phyloP scores from a whole-genome alignment of 2,329 filamentous ascomycete genomes.

The Purpureocillium takamizusanense region DNA sequence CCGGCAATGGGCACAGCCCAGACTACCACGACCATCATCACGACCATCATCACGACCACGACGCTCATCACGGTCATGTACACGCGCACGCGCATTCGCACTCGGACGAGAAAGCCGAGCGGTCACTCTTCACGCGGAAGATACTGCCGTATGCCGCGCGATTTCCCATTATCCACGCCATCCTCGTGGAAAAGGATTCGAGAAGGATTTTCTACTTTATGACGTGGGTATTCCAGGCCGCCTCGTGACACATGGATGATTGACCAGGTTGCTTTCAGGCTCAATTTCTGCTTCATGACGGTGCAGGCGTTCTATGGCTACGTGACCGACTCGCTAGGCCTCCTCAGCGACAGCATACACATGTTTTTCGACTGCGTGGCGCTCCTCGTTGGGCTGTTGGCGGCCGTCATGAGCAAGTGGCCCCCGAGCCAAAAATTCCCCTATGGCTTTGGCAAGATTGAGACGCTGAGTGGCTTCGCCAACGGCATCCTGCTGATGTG shows the following conservation, averaged over 20 bases:
- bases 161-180: slow-evolving; percentile 74
- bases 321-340: slow-evolving; percentile 80
- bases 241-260: not conserved
- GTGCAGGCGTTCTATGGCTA: slow-evolving; percentile 93
- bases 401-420: slow-evolving; percentile 95
- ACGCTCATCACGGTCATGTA: slow-evolving; percentile 15
- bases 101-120: slow-evolving; percentile 32
- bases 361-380: slow-evolving; percentile 99
- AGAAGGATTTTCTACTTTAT: slow-evolving; percentile 97
- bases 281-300: slow-evolving; percentile 93
- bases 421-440: slow-evolving; percentile 81
- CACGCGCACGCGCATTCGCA: slow-evolving; percentile 16
- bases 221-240: slow-evolving; percentile 45
- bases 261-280: slow-evolving; percentile 34
- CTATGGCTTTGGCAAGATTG: slow-evolving; percentile 94
- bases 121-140: slow-evolving; percentile 63
- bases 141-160: slow-evolving; percentile 60
- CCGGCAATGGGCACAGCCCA: too few species aligned
- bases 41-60: slow-evolving; percentile 11
- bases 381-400: slow-evolving; percentile 79
- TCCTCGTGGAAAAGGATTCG: slow-evolving; percentile 85
- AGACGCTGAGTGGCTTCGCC: slow-evolving; percentile 90
- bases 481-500: slow-evolving; percentile 93
- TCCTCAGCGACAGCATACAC: slow-evolving; percentile 96
- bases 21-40: slow-evolving; percentile 13